Evolutionary conservation across 805 yeast genomes (phyloP), one percentile per base, ranked within the genome.

Genomic region (Pichia ethanolica): DNA sequence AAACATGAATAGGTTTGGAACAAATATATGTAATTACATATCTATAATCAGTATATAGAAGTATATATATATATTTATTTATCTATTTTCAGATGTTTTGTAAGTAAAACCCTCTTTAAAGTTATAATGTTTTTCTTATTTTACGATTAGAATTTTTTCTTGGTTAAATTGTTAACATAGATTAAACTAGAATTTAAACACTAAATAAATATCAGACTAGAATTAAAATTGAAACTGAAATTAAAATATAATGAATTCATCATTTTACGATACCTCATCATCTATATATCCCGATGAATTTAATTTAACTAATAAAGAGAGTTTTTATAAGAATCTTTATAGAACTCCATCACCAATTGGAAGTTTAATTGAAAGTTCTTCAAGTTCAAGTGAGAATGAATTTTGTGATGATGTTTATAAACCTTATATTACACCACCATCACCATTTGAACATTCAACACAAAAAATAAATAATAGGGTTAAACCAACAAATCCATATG

Each of bases 401-500:
- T 30, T 26, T n/a, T n/a, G 27, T 13, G 55, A 53, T 20, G 51
- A 51, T 32, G 53, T 51, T 7, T 51, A 53, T 26, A 49, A 25
- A 35, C 53, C 53, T 1, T 53, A 51, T n/a, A 35, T 51, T 20
- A 53, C 56, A 13, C 54, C 56, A 14, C 56, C 54, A 11, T 43
- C 54, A 2, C 56, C 56, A 7, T 53, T 53, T 46, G 49, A 51
- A 42, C 28, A 34, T 5, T 39, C 55, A 1, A 47, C 50, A 9
- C 44, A 41, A 26, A 25, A 45, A 7, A 39, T 11, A 20, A 12
- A 10, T 5, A 25, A 28, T 7, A 35, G 7, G 12, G 36, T 37
- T 25, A n/a, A 34, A 25, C 6, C 33, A 13, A 6, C 13, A 20
- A 73, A 74, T 47, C 78, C 78, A 0, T 73, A 73, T 55, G 65